Percentiles rank a stretch among this genome's conserved stretches.
These are phyloP conservation scores for Quercus ilex DNA, from an alignment of 306 rosid species.

Conservation along the genomic window DNA sequence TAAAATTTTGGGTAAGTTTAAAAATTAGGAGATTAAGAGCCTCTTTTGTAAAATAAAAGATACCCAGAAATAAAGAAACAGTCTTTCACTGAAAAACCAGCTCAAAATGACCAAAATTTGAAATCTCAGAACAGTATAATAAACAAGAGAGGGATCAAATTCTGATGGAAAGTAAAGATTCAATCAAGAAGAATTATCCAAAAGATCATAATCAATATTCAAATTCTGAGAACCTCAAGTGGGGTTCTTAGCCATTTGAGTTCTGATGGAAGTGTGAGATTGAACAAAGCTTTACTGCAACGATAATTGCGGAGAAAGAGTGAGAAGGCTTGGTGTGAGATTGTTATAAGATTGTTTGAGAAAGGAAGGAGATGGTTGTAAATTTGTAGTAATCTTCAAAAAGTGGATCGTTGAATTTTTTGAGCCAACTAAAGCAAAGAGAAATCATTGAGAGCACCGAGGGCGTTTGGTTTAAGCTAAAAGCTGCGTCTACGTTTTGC, in stretches of 20 bases:
- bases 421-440: neutral
- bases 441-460: neutral
- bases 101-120: slow-evolving; percentile 13
- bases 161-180: neutral
- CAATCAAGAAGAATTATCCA: neutral
- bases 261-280: neutral
- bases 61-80: slow-evolving; percentile 25
- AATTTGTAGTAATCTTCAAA: neutral
- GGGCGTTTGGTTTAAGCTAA: too few relatives aligned
- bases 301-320: slow-evolving; percentile 3
- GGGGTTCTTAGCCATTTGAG: slow-evolving; percentile 46
- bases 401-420: neutral
- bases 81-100: slow-evolving; percentile 36
- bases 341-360: neutral
- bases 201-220: neutral
- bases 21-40: too few relatives aligned
- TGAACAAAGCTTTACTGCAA: slow-evolving; percentile 26
- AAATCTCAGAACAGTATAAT: neutral
- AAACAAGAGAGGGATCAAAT: neutral
- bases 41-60: neutral
- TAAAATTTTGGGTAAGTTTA: too few relatives aligned
- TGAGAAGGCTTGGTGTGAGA: neutral
- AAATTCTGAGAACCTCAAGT: slow-evolving; percentile 40
- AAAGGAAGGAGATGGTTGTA: slow-evolving; percentile 30
- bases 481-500: too few relatives aligned